Percentiles rank a stretch among this genome's conserved stretches.
These are phyloP conservation scores for Sugiyamaella americana DNA, from an alignment of 805 yeast species.

Conservation along the genomic window DNA sequence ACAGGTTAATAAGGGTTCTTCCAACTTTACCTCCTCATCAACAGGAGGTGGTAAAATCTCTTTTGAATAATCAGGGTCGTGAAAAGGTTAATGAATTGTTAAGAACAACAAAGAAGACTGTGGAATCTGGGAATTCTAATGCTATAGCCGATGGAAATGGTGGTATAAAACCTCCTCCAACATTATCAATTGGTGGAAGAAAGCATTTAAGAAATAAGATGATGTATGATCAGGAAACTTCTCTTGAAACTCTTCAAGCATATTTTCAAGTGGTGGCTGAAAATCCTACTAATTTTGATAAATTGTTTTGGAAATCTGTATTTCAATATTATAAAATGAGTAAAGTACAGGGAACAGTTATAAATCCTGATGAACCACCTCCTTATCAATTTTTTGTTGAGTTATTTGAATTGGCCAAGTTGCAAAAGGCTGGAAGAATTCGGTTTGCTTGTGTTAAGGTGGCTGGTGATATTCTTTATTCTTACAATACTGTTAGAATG, in stretches of 20 bases:
- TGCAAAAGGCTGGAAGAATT: constrained; percentile 8
- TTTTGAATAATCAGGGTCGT: constrained; percentile 1
- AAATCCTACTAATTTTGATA: constrained; percentile 7
- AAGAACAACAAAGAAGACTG: neutral
- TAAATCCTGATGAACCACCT: constrained; percentile 10
- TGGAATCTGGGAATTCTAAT: neutral
- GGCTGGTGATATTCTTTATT: constrained; percentile 22
- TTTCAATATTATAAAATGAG: constrained; percentile 6
- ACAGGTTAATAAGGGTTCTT: neutral
- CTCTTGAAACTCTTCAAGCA: constrained; percentile 1
- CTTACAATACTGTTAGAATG: constrained; percentile 16
- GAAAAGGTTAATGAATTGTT: constrained; percentile 3
- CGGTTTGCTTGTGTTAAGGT: constrained; percentile 15
- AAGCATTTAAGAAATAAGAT: neutral
- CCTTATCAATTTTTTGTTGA: constrained; percentile 19
- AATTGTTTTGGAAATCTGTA: constrained; percentile 12
- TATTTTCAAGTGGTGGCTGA: neutral
- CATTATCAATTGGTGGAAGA: neutral
- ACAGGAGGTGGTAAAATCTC: constrained; percentile 3
- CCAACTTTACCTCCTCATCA: constrained; percentile 2
- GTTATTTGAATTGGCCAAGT: constrained; percentile 21
- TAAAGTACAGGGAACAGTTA: neutral
- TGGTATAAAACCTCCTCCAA: neutral
- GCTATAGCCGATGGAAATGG: neutral
- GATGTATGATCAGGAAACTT: neutral